Percentiles rank a stretch among this genome's conserved stretches.
Conservation (phyloP, 1,284 basidiomycete genomes). For the Leccinum fallax region DNA sequence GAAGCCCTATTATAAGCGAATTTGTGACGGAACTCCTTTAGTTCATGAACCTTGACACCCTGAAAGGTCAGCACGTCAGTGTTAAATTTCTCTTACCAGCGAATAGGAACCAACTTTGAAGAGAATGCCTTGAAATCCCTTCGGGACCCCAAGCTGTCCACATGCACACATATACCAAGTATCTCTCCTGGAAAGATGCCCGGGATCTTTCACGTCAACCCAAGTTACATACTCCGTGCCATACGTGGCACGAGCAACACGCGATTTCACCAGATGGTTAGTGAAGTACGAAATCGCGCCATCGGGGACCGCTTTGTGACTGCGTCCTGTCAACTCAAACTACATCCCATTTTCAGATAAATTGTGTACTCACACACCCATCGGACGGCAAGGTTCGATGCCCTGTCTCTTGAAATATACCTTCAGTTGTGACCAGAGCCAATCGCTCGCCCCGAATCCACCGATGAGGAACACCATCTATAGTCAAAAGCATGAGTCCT, state of each 20-base stretch:
- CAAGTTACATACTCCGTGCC: not conserved
- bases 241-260: constrained; percentile 21
- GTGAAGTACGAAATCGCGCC: constrained; percentile 18
- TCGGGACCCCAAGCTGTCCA: constrained; percentile 8
- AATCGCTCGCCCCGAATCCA: constrained; percentile 32
- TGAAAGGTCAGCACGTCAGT: not conserved
- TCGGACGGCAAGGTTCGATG: constrained; percentile 17
- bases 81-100: not conserved
- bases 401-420: constrained; percentile 16
- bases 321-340: not conserved
- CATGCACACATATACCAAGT: constrained; percentile 1
- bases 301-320: constrained; percentile 23
- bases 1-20: not conserved
- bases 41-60: constrained; percentile 15
- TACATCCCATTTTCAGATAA: not conserved
- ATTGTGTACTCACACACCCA: constrained; percentile 7
- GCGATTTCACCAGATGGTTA: constrained; percentile 19
- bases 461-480: constrained; percentile 41
- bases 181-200: constrained; percentile 10
- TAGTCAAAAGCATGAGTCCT: not conserved
- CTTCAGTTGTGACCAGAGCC: constrained; percentile 18
- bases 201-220: constrained; percentile 5
- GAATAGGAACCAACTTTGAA: constrained; percentile 2
- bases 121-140: constrained; percentile 9
- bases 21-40: constrained; percentile 13